A percentile compares a stretch with the other conserved stretches of the same genome.
Evolutionary conservation across 305 asterid genomes (phyloP).

Genomic region (Stenogyne calaminthoides): DNA sequence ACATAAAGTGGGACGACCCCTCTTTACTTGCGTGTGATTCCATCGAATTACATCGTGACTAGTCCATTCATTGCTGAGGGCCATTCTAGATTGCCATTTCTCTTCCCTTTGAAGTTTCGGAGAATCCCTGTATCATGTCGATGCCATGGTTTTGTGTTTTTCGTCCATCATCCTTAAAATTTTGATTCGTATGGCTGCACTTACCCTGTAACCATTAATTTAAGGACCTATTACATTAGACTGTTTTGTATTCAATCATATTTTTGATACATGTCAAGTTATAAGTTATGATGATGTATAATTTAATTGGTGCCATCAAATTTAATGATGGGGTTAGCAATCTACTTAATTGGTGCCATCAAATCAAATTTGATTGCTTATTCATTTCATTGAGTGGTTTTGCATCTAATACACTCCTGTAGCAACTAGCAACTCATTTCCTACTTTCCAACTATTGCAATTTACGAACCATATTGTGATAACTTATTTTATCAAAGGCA

Average conservation of each 20-base stretch:
- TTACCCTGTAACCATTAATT: background rate
- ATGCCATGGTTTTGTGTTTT: background rate
- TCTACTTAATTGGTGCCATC: background rate
- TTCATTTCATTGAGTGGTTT: too few relatives aligned
- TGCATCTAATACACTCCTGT: too few relatives aligned
- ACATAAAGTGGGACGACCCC: slow-evolving; percentile 38
- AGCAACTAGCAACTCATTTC: too few relatives aligned
- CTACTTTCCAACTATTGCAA: too few relatives aligned
- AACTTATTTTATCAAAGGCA: too few relatives aligned
- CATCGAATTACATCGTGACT: background rate
- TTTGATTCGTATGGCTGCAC: background rate
- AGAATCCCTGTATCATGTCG: background rate
- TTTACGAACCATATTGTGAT: too few relatives aligned
- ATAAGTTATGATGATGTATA: background rate
- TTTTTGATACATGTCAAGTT: background rate
- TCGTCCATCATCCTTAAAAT: background rate
- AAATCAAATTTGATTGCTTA: background rate
- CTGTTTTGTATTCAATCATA: background rate
- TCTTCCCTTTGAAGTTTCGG: too few relatives aligned
- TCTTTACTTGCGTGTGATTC: background rate
- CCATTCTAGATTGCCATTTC: background rate
- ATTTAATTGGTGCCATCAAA: background rate
- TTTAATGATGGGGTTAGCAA: too few relatives aligned
- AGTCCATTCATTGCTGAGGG: background rate
- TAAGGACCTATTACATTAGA: background rate